phyloP scores from a whole-genome alignment of 2,329 filamentous ascomycete genomes.

The Fusarium longipes region DNA sequence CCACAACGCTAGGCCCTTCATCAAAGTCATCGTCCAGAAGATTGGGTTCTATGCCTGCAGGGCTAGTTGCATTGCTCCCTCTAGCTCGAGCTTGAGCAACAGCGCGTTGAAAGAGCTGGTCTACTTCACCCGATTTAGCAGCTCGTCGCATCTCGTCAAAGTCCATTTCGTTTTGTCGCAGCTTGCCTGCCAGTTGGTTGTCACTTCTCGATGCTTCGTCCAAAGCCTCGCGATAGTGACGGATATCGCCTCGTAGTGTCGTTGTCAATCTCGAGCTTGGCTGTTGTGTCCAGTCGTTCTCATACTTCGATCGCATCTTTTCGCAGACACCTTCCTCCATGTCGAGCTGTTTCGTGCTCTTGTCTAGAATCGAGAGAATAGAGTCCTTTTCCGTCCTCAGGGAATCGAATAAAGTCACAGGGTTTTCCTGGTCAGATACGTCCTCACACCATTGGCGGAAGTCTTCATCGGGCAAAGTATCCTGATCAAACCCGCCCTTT shows the following conservation, averaged over 20 bases:
- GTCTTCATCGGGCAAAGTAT: constrained; percentile 87
- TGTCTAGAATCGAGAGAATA: constrained; percentile 78
- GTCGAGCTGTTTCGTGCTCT: constrained; percentile 87
- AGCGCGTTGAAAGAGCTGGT: constrained; percentile 87
- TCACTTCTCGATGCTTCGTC: constrained; percentile 92
- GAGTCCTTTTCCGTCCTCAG: constrained; percentile 81
- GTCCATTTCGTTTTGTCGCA: constrained; percentile 86
- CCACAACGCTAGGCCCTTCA: constrained; percentile 79
- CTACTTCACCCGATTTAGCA: constrained; percentile 85
- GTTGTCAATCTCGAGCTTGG: constrained; percentile 90
- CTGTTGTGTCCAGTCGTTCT: constrained; percentile 95
- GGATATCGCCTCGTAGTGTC: constrained; percentile 86
- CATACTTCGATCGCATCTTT: constrained; percentile 99
- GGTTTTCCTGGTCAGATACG: constrained; percentile 85
- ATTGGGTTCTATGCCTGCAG: constrained; percentile 74
- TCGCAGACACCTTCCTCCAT: constrained; percentile 98
- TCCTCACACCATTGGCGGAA: constrained; percentile 96
- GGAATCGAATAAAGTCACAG: constrained; percentile 80
- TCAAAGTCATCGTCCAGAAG: constrained; percentile 95
- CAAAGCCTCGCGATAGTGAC: constrained; percentile 87
- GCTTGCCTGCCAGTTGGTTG: constrained; percentile 81
- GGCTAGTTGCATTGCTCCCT: constrained; percentile 69
- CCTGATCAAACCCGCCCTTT: constrained; percentile 92
- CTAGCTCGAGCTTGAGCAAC: constrained; percentile 81
- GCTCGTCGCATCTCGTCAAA: constrained; percentile 96